Evolutionary conservation across 106 monocot species (phyloP), one percentile per base, ranked within the genome.

Genomic region (Platanthera guangdongensis): DNA sequence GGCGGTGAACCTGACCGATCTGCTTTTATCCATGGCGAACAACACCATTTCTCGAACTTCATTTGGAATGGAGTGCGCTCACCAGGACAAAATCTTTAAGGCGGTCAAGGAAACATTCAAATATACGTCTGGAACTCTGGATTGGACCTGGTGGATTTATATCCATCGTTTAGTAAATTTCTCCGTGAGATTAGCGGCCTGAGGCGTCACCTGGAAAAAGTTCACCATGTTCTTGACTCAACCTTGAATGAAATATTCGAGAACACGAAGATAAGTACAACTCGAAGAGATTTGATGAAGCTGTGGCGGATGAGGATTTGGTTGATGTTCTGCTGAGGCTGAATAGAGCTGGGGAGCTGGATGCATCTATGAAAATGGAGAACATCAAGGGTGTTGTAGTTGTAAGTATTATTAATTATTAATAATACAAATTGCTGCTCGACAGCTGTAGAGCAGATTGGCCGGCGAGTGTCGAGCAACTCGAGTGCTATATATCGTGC

Each of bases 281-380:
- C 15, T 15, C 3, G 7, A 21, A 25, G 16, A 67, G 64, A 7
- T 9, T 2, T 7, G 25, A 50, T 1, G 22, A 51, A 5, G 39
- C 39, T 25, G 25, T 25, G 39, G 19, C 13, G 50, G 68, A 69
- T 5, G 68, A 68, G 51, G 68, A 53, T 28, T 21, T 78, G 6
- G 69, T 78, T 25, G 78, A 78, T 69, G 69, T 78, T 69, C 78
- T 78, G 0, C 39, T 78, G 28, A 13, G 50, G 8, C 10, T 69
- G 69, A n/a, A 39, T 28, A 19, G 32, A 25, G 47, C 50, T 0
- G 69, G 69, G 2, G 69, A 53, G 14, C 62, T 76, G 51, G 78
- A 78, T 16, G 47, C 12, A 3, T 63, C 68, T 11, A 50, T 78
- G 0, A 78, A 68, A 10, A 22, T 50, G 12, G 32, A 67, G 9